Conservation (phyloP, 148 eudicot genomes). For the Camellia sinensis region DNA sequence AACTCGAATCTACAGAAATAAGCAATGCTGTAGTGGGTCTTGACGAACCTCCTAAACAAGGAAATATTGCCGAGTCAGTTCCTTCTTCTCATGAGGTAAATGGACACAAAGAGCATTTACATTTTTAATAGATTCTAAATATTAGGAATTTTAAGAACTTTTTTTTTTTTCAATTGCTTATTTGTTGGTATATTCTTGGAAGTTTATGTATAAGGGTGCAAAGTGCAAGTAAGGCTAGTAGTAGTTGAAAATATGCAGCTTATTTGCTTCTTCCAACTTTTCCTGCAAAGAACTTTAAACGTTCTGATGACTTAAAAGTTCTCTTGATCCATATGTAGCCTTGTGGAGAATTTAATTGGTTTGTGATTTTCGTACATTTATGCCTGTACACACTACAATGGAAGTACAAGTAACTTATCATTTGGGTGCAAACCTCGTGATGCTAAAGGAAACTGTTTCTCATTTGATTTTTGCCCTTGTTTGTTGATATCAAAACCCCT, state of each 20-base stretch:
- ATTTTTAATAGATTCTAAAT: not conserved
- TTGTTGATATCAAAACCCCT: not conserved
- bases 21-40: slow-evolving; percentile 29
- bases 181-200: not conserved
- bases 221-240: not conserved
- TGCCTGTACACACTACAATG: not conserved
- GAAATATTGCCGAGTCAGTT: slow-evolving; percentile 26
- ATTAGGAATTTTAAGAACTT: not conserved
- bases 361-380: slow-evolving; percentile 4
- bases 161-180: not conserved
- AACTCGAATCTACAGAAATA: slow-evolving; percentile 50
- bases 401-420: not conserved
- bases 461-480: not conserved
- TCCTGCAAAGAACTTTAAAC: slow-evolving; percentile 6
- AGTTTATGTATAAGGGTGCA: not conserved
- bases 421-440: not conserved
- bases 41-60: slow-evolving; percentile 42
- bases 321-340: not conserved
- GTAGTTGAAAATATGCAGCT: not conserved
- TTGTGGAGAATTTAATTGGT: not conserved
- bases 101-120: not conserved
- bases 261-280: not conserved
- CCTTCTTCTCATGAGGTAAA: slow-evolving; percentile 62
- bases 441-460: slow-evolving; percentile 10
- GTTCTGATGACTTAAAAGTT: not conserved